Evolutionary conservation across 805 yeast genomes (phyloP).

Genomic region (Zygoascus bituminiphila): DNA sequence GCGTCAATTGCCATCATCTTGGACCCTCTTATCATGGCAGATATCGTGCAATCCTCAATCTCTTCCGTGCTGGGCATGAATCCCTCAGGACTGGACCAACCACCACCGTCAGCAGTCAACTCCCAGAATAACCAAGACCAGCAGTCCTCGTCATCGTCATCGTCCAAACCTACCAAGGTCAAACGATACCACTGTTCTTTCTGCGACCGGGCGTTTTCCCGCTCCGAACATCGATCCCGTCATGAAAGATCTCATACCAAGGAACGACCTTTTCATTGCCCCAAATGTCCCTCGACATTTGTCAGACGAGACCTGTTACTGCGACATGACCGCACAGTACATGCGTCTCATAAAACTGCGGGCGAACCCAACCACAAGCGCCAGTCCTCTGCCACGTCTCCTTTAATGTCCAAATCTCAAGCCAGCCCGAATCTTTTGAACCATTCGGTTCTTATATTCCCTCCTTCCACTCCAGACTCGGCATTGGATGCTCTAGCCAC

Average conservation of each 20-base stretch:
- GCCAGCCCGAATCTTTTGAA: not conserved
- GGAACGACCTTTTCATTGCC: slow-evolving; percentile 71
- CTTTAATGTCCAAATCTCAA: not conserved
- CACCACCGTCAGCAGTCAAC: too few relatives aligned
- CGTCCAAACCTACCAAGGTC: slow-evolving; percentile 17
- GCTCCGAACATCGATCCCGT: slow-evolving; percentile 69
- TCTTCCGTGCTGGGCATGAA: not conserved
- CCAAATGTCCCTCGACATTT: slow-evolving; percentile 60
- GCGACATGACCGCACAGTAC: slow-evolving; percentile 74
- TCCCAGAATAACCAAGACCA: too few relatives aligned
- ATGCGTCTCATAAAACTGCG: slow-evolving; percentile 26
- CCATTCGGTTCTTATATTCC: not conserved
- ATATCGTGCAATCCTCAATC: too few relatives aligned
- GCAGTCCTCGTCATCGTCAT: too few relatives aligned
- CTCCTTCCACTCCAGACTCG: not conserved
- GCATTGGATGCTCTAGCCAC: not conserved
- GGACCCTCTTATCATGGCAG: too few relatives aligned
- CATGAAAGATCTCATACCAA: slow-evolving; percentile 77
- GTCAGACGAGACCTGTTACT: slow-evolving; percentile 72
- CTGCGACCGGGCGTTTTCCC: slow-evolving; percentile 72
- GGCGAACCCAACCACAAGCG: not conserved
- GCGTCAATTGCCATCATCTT: too few relatives aligned
- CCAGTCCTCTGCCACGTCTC: not conserved
- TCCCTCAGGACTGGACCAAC: too few relatives aligned
- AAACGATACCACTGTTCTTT: slow-evolving; percentile 69